phyloP scores from a whole-genome alignment of 352 stramenopile genomes.

The Pythium vanterpoolii region DNA sequence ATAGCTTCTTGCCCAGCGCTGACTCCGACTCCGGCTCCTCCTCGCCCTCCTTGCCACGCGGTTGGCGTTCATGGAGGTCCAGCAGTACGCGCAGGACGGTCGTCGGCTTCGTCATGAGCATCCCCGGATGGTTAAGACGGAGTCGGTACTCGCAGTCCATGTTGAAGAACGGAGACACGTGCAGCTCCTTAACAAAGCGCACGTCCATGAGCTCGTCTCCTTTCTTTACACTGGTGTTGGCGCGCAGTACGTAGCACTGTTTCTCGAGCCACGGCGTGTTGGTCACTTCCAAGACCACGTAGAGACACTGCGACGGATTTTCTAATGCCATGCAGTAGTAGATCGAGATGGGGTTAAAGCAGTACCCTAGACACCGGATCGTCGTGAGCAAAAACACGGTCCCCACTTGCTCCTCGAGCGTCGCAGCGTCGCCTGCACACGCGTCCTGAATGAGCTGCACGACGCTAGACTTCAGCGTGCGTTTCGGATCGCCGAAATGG shows the following conservation, averaged over 20 bases:
- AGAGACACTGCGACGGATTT: slow-evolving; percentile 20
- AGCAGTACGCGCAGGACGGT: slow-evolving; percentile 16
- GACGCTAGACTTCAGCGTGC: slow-evolving; percentile 20
- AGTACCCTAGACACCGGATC: slow-evolving; percentile 24
- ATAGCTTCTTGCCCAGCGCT: slow-evolving; percentile 22
- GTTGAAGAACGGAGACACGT: slow-evolving; percentile 29
- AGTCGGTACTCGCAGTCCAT: slow-evolving; percentile 28
- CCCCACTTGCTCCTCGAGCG: slow-evolving; percentile 14
- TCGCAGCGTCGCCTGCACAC: slow-evolving; percentile 3
- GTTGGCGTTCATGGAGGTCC: slow-evolving; percentile 13
- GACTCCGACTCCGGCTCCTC: slow-evolving; percentile 20
- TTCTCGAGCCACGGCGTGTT: slow-evolving; percentile 29
- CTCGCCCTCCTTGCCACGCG: background rate
- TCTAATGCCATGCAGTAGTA: slow-evolving; percentile 28
- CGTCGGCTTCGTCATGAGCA: slow-evolving; percentile 8
- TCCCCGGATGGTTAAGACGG: slow-evolving; percentile 21
- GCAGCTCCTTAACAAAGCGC: slow-evolving; percentile 22
- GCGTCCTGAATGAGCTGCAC: slow-evolving; percentile 24
- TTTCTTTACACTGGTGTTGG: background rate
- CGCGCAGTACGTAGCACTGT: slow-evolving; percentile 24
- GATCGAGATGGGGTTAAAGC: slow-evolving; percentile 30
- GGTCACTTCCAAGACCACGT: slow-evolving; percentile 26
- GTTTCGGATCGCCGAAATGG: slow-evolving; percentile 26
- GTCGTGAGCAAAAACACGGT: slow-evolving; percentile 25
- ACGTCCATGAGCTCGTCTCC: slow-evolving; percentile 17